These are phyloP conservation scores for Luffa acutangula DNA, from an alignment of 306 rosid species.

Conservation along the genomic window DNA sequence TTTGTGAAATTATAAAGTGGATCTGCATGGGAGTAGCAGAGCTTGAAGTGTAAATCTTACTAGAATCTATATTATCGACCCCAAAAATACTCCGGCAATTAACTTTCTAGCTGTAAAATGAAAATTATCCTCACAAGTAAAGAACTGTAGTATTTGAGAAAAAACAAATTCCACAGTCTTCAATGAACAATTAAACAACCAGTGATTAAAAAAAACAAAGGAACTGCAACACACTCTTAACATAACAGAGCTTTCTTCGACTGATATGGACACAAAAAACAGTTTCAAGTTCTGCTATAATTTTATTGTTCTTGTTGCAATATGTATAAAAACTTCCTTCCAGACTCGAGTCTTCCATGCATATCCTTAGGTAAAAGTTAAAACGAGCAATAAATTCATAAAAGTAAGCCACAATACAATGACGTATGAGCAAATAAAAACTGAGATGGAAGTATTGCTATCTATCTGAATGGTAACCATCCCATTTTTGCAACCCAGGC, in stretches of 20 bases:
- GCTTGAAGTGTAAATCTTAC: conserved; percentile 39
- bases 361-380: background rate
- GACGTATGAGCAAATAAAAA: background rate
- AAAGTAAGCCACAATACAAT: background rate
- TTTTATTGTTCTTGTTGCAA: background rate
- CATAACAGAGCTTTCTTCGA: background rate
- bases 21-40: background rate
- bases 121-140: background rate
- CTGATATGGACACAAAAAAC: background rate
- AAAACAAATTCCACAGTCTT: background rate
- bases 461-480: conserved; percentile 69
- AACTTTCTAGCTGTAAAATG: conserved; percentile 58
- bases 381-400: background rate
- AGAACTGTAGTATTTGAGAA: background rate
- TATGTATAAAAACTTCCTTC: background rate
- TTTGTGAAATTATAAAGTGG: background rate
- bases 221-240: background rate
- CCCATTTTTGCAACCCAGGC: conserved; percentile 88
- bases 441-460: conserved; percentile 10
- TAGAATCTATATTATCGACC: conserved; percentile 71
- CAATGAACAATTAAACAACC: background rate
- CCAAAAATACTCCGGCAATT: conserved; percentile 72
- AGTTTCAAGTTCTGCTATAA: background rate
- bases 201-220: background rate
- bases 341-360: background rate